Percentiles rank a stretch among this genome's conserved stretches.
Conservation (phyloP, 768 basidiomycete genomes). For the Tricholoma hemisulphureum region DNA sequence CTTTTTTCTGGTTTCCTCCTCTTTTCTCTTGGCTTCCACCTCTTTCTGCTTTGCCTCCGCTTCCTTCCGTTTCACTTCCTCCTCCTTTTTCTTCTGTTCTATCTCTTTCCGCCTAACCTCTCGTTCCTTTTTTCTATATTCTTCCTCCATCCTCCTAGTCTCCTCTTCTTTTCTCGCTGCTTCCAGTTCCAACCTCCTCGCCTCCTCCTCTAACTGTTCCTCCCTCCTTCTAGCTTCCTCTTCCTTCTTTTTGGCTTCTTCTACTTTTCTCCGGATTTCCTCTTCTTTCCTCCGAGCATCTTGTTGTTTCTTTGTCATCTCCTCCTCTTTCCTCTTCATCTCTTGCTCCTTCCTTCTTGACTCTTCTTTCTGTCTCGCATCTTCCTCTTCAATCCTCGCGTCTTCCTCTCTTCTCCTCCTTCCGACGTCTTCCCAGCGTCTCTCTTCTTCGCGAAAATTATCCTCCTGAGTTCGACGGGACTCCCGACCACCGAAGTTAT, state of each 20-base stretch:
- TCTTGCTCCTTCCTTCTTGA: conserved; percentile 21
- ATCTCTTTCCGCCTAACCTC: conserved; percentile 15
- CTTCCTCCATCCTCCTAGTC: conserved; percentile 14
- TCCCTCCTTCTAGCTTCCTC: conserved; percentile 24
- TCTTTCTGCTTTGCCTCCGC: conserved; percentile 25
- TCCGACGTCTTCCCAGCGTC: conserved; percentile 5
- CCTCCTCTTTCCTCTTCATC: conserved; percentile 18
- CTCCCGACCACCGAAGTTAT: conserved; percentile 21
- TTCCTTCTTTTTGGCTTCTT: conserved; percentile 22
- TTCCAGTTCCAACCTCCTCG: conserved; percentile 27
- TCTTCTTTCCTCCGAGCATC: conserved; percentile 20
- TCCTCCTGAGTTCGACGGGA: neutral
- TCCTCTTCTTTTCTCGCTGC: conserved; percentile 32
- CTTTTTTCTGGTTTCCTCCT: conserved; percentile 20
- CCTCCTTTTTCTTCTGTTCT: conserved; percentile 25
- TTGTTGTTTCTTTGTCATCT: conserved; percentile 28
- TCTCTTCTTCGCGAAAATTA: conserved; percentile 6
- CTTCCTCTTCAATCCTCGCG: conserved; percentile 17
- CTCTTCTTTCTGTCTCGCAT: conserved; percentile 24
- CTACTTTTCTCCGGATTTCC: conserved; percentile 19
- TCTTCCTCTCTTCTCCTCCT: conserved; percentile 15
- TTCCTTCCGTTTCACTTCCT: conserved; percentile 23
- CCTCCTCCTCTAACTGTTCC: conserved; percentile 27
- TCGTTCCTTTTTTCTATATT: conserved; percentile 22
- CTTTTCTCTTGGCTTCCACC: conserved; percentile 23